Conservation (phyloP, 805 yeast species). For the Zygosaccharomyces rouxii region DNA sequence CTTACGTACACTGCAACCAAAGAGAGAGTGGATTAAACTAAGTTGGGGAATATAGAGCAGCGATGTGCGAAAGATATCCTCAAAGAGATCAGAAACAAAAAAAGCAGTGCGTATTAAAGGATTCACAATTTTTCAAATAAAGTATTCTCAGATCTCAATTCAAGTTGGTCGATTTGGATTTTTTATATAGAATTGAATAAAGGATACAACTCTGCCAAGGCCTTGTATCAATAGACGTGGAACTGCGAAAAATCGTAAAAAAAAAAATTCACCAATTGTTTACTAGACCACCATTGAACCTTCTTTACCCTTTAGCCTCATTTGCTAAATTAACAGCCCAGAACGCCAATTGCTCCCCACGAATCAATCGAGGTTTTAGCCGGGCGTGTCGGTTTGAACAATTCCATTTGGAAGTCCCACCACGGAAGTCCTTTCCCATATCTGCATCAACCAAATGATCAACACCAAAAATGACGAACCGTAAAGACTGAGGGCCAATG, state of each 20-base stretch:
- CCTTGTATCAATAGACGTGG: not conserved
- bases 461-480: conserved; percentile 5
- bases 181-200: conserved; percentile 4
- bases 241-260: conserved; percentile 6
- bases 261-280: conserved; percentile 2
- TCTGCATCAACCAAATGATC: not conserved
- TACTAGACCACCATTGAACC: conserved; percentile 2
- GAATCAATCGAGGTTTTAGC: not conserved
- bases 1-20: not conserved
- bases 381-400: not conserved
- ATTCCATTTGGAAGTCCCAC: not conserved
- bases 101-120: not conserved
- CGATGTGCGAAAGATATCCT: not conserved
- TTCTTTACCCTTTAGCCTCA: conserved; percentile 3
- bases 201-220: conserved; percentile 2
- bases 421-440: not conserved
- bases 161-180: not conserved
- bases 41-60: not conserved
- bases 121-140: not conserved
- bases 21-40: not conserved
- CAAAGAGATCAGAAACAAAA: not conserved
- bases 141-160: not conserved
- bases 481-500: not conserved
- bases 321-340: conserved; percentile 3
- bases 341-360: conserved; percentile 6